A percentile compares a stretch with the other conserved stretches of the same genome.
These are phyloP conservation scores for Paramecium pentaurelia DNA, from an alignment of 73 alveolate species.

Conservation along the genomic window DNA sequence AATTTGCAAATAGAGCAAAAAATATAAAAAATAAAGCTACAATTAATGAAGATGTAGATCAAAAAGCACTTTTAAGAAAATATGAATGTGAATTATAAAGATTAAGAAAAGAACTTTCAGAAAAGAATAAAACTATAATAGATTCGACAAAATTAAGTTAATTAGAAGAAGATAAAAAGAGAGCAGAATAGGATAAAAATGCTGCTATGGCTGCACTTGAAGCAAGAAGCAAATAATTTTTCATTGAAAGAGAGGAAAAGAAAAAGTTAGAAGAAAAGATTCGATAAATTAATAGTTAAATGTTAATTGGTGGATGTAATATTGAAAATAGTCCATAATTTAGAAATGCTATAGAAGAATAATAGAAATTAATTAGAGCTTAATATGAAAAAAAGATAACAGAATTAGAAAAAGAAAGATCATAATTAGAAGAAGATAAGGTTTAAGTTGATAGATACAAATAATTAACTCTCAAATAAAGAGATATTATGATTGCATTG, in stretches of 20 bases:
- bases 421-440: constrained; percentile 80
- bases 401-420: constrained; percentile 87
- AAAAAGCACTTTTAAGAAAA: constrained; percentile 87
- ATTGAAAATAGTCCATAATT: constrained; percentile 93
- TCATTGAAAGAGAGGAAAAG: constrained; percentile 88
- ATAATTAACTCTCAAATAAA: constrained; percentile 94
- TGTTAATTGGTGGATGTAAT: constrained; percentile 77
- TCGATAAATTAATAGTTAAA: constrained; percentile 72
- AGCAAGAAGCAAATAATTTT: constrained; percentile 77
- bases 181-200: constrained; percentile 88
- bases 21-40: constrained; percentile 95
- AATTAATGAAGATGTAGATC: constrained; percentile 95
- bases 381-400: constrained; percentile 86
- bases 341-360: constrained; percentile 87
- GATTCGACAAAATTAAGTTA: constrained; percentile 77
- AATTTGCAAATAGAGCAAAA: constrained; percentile 99
- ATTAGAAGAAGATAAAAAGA: constrained; percentile 77
- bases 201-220: constrained; percentile 92
- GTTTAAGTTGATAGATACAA: constrained; percentile 97
- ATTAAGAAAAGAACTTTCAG: constrained; percentile 84
- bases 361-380: constrained; percentile 78
- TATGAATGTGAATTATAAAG: constrained; percentile 93
- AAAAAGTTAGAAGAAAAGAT: constrained; percentile 85
- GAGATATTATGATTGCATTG: constrained; percentile 99
- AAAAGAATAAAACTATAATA: constrained; percentile 63